Conservation (phyloP, 495 filamentous ascomycete species). For the Cudoniella acicularis region DNA sequence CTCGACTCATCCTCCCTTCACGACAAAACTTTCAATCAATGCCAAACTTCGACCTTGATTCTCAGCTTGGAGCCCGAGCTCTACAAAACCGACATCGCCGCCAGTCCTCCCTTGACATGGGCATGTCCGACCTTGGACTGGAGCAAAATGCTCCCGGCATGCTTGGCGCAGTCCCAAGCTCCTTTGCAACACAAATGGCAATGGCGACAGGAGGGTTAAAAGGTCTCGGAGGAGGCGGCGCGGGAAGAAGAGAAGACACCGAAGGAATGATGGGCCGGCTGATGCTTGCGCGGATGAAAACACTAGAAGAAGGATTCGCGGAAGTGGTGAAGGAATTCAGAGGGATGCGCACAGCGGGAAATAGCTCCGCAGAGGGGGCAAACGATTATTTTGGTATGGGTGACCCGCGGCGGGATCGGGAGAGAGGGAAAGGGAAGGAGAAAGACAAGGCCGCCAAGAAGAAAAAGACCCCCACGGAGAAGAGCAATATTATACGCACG, state of each 20-base stretch:
- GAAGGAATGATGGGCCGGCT: conserved; percentile 67
- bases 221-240: conserved; percentile 10
- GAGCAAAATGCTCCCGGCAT: conserved; percentile 45
- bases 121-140: conserved; percentile 64
- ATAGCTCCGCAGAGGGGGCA: conserved; percentile 7
- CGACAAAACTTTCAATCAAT: conserved; percentile 50
- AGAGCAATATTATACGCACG: not conserved
- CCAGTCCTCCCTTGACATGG: conserved; percentile 55
- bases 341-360: conserved; percentile 44
- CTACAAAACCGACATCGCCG: conserved; percentile 30
- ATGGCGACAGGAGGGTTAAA: conserved; percentile 56
- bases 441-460: conserved; percentile 20
- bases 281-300: conserved; percentile 90
- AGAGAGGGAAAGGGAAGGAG: conserved; percentile 15
- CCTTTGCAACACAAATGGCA: conserved; percentile 75
- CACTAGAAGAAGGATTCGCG: conserved; percentile 79
- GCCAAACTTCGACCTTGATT: conserved; percentile 38
- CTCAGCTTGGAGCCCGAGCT: not conserved
- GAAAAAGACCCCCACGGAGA: conserved; percentile 14
- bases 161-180: conserved; percentile 64
- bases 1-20: conserved; percentile 52
- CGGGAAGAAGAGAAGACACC: conserved; percentile 47
- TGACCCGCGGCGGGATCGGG: no score
- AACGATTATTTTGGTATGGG: conserved; percentile 17
- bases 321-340: conserved; percentile 84